These are phyloP conservation scores for Colletotrichum eleusines DNA, from an alignment of 2,329 filamentous ascomycete genomes.

Conservation along the genomic window DNA sequence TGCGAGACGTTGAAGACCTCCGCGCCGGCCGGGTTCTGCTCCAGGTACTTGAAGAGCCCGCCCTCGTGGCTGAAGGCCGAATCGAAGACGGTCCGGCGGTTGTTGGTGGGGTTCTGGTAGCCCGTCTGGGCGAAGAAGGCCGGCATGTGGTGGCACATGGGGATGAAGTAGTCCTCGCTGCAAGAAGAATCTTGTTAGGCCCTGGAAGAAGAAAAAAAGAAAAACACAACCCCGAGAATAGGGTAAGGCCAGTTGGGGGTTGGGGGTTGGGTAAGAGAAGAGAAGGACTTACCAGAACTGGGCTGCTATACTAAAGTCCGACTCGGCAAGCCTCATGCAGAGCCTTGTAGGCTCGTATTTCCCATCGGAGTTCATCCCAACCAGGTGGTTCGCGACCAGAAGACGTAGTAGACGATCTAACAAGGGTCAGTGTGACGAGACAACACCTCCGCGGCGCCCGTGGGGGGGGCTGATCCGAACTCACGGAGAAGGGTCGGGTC, in stretches of 20 bases:
- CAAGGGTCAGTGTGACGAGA: too few species aligned
- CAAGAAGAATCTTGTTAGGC: too few species aligned
- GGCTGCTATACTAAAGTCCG: neutral
- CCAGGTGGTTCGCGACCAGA: conserved; percentile 5
- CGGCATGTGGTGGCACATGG: conserved; percentile 13
- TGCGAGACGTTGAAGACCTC: conserved; percentile 20
- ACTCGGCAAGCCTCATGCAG: neutral
- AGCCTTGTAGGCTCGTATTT: neutral
- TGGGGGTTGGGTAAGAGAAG: too few species aligned
- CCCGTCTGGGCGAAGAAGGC: neutral
- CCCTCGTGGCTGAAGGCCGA: neutral
- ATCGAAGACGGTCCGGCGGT: neutral
- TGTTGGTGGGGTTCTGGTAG: conserved; percentile 1
- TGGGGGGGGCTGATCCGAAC: too few species aligned
- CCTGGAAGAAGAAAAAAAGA: too few species aligned
- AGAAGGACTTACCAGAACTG: conserved; percentile 2
- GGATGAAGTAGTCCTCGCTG: neutral
- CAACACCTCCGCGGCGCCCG: too few species aligned
- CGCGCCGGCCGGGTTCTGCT: neutral
- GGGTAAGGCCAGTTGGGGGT: too few species aligned
- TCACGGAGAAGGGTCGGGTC: conserved; percentile 19
- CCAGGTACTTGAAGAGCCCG: conserved; percentile 8
- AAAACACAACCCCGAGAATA: neutral
- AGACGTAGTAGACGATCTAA: conserved; percentile 19
- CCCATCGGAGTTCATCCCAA: neutral